Base-by-base conservation (phyloP, 352 stramenopile species). In the Lagenidium giganteum region DNA sequence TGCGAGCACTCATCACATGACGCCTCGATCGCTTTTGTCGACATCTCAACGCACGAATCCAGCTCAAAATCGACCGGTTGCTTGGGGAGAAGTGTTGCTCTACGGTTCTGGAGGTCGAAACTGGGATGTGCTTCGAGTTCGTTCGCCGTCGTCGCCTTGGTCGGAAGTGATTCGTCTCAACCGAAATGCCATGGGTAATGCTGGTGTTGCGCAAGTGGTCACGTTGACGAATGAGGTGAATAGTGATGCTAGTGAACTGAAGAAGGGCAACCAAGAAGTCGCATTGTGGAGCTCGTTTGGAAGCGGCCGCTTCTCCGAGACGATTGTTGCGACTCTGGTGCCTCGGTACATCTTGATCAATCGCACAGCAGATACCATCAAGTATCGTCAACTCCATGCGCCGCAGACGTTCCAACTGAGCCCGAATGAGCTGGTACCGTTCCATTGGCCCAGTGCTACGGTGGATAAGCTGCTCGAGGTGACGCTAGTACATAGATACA, bases 261-360 rank as follows among this genome's bases (percentile, higher is more conserved):
- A 68, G 7, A 81, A 69, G 38, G 78, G 75, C 25, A 78, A 65
- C 28, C 77, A 88, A 57, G 83, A 95, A 59, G 59, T 95, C 24
- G 83, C 80, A 11, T 46, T 95, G 14, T 95, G 83, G 83, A 91
- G 79, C 25, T 87, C 67, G 28, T 95, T 91, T 55, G 80, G 83
- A 20, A 88, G 62, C 30, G 83, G 83, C 0, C 71, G 71, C 2
- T 95, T 87, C 42, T 84, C 79, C 11, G 83, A 95, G 35, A 95
- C 83, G 4, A 89, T 95, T 23, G 74, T 95, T 26, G 80, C 80
- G 5, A 95, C 83, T 11, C 75, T 95, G 29, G 80, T 93, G 11
- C 83, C 80, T 31, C 76, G 80, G 7, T 93, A 95, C 43, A 85
- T 95, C 37, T 53, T 95, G 44, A 93, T 95, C 52, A 95, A 95